Percentiles rank a stretch among this genome's conserved stretches.
These are phyloP conservation scores for Eragrostis curvula DNA, from an alignment of 176 grass and related monocot genomes.

Conservation along the genomic window DNA sequence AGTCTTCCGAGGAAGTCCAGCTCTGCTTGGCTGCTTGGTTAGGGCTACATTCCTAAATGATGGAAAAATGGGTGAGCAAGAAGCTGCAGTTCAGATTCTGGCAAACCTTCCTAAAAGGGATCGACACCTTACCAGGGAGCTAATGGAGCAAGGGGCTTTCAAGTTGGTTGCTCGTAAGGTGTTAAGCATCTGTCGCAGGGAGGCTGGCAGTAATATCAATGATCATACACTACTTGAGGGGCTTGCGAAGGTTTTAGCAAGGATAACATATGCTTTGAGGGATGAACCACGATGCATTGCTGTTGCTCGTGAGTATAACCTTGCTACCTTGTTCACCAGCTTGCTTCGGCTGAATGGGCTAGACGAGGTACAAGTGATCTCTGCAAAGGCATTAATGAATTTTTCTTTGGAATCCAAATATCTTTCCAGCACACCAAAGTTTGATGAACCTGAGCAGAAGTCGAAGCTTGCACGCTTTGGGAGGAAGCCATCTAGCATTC, in stretches of 20 bases:
- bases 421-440: conserved; percentile 45
- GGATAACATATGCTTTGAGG: conserved; percentile 63
- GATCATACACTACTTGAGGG: conserved; percentile 51
- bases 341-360: conserved; percentile 68
- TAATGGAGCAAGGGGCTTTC: conserved; percentile 73
- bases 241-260: conserved; percentile 62
- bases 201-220: conserved; percentile 40
- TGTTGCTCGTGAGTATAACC: conserved; percentile 67
- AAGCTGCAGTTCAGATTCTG: conserved; percentile 65
- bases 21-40: conserved; percentile 67
- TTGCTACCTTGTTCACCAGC: conserved; percentile 62
- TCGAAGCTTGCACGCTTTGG: conserved; percentile 30
- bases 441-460: conserved; percentile 39
- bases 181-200: conserved; percentile 53
- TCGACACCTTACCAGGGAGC: conserved; percentile 54
- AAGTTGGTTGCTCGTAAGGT: conserved; percentile 56
- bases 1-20: conserved; percentile 56
- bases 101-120: conserved; percentile 67
- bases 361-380: conserved; percentile 56
- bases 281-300: conserved; percentile 49
- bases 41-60: conserved; percentile 42
- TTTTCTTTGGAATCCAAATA: conserved; percentile 72
- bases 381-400: conserved; percentile 73
- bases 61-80: conserved; percentile 59
- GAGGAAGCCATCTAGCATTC: conserved; percentile 32